A percentile compares a stretch with the other conserved stretches of the same genome.
These are phyloP conservation scores for Gossypium longicalyx DNA, from an alignment of 345 rosid genomes.

Conservation along the genomic window DNA sequence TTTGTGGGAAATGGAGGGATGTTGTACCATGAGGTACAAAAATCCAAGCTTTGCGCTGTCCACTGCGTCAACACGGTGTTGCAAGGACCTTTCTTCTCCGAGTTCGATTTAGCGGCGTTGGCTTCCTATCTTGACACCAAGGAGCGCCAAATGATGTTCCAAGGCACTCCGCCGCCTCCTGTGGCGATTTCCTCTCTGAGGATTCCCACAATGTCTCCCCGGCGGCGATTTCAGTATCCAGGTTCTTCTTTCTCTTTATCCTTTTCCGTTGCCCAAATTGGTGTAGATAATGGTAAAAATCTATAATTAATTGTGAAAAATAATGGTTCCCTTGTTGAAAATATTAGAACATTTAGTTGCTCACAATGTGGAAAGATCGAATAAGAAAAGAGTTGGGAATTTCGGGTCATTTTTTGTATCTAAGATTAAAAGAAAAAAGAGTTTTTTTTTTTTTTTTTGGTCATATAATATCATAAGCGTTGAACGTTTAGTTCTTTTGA, in stretches of 20 bases:
- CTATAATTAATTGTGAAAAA: not conserved
- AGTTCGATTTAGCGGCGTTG: slow-evolving; percentile 83
- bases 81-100: slow-evolving; percentile 96
- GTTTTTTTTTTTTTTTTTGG: no score
- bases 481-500: not conserved
- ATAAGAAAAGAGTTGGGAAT: not conserved
- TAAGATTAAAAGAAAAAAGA: not conserved
- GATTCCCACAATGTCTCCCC: slow-evolving; percentile 91
- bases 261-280: not conserved
- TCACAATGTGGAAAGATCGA: not conserved
- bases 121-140: slow-evolving; percentile 81
- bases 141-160: slow-evolving; percentile 75
- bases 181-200: slow-evolving; percentile 68
- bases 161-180: slow-evolving; percentile 27
- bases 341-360: not conserved
- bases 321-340: not conserved
- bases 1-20: slow-evolving; percentile 75
- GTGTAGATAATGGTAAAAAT: not conserved
- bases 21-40: slow-evolving; percentile 95
- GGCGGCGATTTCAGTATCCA: slow-evolving; percentile 92
- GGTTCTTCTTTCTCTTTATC: slow-evolving; percentile 28
- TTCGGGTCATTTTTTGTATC: not conserved
- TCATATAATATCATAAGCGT: not conserved
- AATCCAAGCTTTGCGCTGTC: slow-evolving; percentile 91
- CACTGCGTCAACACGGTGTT: slow-evolving; percentile 95